Evolutionary conservation across 805 yeast genomes (phyloP).

Genomic region (Zygosaccharomyces rouxii): DNA sequence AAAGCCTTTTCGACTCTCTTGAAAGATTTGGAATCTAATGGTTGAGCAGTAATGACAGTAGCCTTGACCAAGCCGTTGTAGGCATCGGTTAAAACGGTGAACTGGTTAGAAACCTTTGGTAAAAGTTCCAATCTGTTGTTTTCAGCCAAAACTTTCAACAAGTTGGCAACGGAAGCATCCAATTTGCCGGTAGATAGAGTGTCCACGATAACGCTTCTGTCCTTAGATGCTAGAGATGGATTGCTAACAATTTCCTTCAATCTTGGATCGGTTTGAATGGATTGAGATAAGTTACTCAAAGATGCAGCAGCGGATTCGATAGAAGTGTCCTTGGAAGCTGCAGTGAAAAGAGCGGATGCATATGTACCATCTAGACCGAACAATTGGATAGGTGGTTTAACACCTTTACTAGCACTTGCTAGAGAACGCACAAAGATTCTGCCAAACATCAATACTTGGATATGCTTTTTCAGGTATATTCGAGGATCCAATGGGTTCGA

Average conservation of each 20-base stretch:
- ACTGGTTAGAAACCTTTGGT: conserved; percentile 61
- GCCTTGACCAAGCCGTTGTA: conserved; percentile 91
- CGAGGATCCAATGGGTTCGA: not conserved
- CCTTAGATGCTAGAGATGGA: conserved; percentile 77
- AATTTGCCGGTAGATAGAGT: conserved; percentile 49
- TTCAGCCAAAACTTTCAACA: conserved; percentile 81
- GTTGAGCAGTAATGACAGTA: conserved; percentile 79
- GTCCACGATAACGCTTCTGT: conserved; percentile 67
- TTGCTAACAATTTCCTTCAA: conserved; percentile 58
- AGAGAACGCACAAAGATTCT: conserved; percentile 65
- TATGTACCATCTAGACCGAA: conserved; percentile 96
- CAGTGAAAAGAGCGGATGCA: conserved; percentile 90
- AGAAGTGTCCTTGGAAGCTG: conserved; percentile 77
- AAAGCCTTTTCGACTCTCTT: conserved; percentile 75
- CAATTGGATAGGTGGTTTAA: conserved; percentile 87
- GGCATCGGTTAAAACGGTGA: conserved; percentile 76
- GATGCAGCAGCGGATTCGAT: conserved; percentile 67
- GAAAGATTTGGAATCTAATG: conserved; percentile 76
- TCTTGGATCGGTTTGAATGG: conserved; percentile 60
- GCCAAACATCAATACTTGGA: conserved; percentile 44
- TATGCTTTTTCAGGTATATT: conserved; percentile 6
- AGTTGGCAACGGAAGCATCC: conserved; percentile 72
- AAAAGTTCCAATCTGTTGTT: conserved; percentile 86
- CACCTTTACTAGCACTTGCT: conserved; percentile 54
- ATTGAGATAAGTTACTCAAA: conserved; percentile 49